phyloP scores from a whole-genome alignment of 1,284 basidiomycete genomes.

The Apiotrichum brassicae region DNA sequence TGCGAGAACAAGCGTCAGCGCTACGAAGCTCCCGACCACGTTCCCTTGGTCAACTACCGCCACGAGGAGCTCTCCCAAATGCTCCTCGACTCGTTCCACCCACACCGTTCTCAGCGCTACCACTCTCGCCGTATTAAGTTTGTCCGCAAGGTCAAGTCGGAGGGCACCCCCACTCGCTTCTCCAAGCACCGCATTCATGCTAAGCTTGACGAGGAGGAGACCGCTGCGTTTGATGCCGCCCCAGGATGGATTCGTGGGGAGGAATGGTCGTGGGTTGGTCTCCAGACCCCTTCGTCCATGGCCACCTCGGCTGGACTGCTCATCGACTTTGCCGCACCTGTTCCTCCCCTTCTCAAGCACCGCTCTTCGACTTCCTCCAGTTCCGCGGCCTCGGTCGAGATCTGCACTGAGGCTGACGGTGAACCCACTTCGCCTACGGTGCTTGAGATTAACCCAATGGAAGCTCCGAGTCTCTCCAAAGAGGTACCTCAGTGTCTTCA shows the following conservation, averaged over 20 bases:
- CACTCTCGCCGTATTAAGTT: slow-evolving; percentile 47
- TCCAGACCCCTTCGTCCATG: slow-evolving; percentile 22
- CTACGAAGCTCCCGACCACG: slow-evolving; percentile 24
- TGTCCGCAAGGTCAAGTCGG: slow-evolving; percentile 47
- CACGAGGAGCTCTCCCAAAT: slow-evolving; percentile 49
- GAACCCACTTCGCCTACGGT: neutral
- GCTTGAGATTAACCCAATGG: neutral
- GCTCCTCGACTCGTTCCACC: slow-evolving; percentile 50
- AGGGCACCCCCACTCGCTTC: slow-evolving; percentile 44
- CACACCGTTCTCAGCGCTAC: slow-evolving; percentile 44
- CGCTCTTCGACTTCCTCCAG: neutral
- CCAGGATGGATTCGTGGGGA: slow-evolving; percentile 39
- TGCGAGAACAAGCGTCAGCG: slow-evolving; percentile 35
- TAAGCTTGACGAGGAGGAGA: slow-evolving; percentile 42
- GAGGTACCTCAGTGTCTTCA: too few species aligned
- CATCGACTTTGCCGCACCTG: slow-evolving; percentile 17
- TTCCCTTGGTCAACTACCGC: slow-evolving; percentile 40
- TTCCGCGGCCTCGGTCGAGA: slow-evolving; percentile 6
- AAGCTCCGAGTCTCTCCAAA: neutral
- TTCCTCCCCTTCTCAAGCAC: slow-evolving; percentile 8
- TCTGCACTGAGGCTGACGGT: slow-evolving; percentile 8
- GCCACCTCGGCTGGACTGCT: slow-evolving; percentile 9
- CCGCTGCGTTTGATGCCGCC: slow-evolving; percentile 40
- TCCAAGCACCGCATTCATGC: slow-evolving; percentile 34
- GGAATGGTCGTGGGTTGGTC: slow-evolving; percentile 41